A percentile compares a stretch with the other conserved stretches of the same genome.
These are phyloP conservation scores for Tolypocladium endophyticum DNA, from an alignment of 2,329 filamentous ascomycete species.

Conservation along the genomic window DNA sequence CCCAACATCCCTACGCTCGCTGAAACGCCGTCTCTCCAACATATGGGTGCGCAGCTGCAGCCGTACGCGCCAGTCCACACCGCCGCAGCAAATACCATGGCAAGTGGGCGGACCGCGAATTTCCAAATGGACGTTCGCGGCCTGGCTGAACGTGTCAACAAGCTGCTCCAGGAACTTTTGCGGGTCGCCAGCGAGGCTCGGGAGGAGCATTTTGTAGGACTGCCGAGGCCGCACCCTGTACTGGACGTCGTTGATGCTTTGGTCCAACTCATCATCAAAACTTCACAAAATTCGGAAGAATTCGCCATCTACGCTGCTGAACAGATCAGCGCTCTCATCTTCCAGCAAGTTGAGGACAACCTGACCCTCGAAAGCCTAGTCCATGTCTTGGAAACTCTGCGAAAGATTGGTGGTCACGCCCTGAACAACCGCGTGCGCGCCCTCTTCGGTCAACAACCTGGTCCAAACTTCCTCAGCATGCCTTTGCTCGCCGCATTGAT, in stretches of 20 bases:
- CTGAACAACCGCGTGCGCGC: conserved; percentile 44
- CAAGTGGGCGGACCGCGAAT: conserved; percentile 39
- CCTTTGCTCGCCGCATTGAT: conserved; percentile 47
- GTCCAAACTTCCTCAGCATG: conserved; percentile 44
- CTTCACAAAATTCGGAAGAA: conserved; percentile 49
- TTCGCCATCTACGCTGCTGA: conserved; percentile 49
- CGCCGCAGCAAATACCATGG: conserved; percentile 19
- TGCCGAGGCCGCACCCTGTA: conserved; percentile 48
- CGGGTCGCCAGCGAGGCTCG: conserved; percentile 39
- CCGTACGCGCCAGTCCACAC: conserved; percentile 45
- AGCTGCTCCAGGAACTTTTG: conserved; percentile 47
- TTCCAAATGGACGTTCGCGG: conserved; percentile 41
- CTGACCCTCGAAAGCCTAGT: conserved; percentile 52
- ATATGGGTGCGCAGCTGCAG: conserved; percentile 41
- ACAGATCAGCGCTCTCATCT: conserved; percentile 46
- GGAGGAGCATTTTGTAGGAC: conserved; percentile 49
- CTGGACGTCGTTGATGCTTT: conserved; percentile 54
- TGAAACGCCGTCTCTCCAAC: conserved; percentile 47
- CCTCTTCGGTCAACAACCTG: conserved; percentile 46
- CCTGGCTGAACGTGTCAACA: conserved; percentile 45
- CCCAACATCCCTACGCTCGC: conserved; percentile 47
- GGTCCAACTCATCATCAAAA: conserved; percentile 52
- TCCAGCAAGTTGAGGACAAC: conserved; percentile 42
- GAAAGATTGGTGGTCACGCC: conserved; percentile 46
- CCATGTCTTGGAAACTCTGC: conserved; percentile 48